These are phyloP conservation scores for Sphagnum tenellum DNA, from an alignment of 225 moss, liverwort and hornwort species.

Conservation along the genomic window DNA sequence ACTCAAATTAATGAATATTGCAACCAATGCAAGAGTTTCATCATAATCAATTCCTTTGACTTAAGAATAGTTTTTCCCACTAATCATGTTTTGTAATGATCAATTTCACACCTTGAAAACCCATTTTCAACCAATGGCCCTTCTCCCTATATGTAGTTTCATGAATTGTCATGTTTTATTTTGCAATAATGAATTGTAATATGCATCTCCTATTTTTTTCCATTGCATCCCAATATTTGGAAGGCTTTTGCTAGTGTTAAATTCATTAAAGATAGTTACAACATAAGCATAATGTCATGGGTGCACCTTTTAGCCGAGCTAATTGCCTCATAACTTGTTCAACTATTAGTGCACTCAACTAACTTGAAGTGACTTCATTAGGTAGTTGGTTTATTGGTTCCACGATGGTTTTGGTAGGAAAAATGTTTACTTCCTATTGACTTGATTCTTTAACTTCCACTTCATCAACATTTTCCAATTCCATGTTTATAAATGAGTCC, in stretches of 20 bases:
- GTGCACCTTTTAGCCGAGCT: background rate
- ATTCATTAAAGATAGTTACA: background rate
- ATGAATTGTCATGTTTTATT: constrained; percentile 1
- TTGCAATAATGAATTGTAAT: background rate
- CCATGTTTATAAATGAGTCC: no score
- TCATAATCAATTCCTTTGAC: no score
- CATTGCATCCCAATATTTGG: background rate
- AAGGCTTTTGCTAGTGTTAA: background rate
- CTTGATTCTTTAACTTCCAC: background rate
- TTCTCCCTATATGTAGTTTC: background rate
- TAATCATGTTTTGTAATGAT: background rate
- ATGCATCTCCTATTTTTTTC: background rate
- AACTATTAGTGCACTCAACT: no score
- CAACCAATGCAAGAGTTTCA: no score
- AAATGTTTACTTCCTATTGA: background rate
- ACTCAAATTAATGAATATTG: no score
- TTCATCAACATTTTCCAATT: no score
- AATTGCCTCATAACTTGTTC: background rate
- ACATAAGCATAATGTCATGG: background rate
- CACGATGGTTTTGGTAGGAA: no score
- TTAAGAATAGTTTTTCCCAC: no score
- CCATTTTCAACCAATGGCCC: constrained; percentile 2
- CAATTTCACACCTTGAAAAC: background rate
- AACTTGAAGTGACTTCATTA: no score
- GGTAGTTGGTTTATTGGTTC: no score